Evolutionary conservation across 257 asterid genomes (phyloP), one percentile per base, ranked within the genome.

Genomic region (Linderniella brevidens): DNA sequence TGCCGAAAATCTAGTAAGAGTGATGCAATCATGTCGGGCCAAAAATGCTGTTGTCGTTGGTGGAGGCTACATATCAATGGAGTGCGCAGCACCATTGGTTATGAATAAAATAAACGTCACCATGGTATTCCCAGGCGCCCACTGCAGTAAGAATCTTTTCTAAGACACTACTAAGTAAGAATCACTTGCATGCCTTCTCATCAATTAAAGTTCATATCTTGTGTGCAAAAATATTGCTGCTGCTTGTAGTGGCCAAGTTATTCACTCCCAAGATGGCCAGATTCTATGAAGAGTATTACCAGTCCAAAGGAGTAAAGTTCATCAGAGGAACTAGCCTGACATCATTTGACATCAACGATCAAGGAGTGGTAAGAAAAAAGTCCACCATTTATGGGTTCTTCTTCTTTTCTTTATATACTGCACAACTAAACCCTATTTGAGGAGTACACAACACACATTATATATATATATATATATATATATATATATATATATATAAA

Each of bases 11-110:
- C 75, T 83, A 48, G 78, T 64, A 9, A 54, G 42, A 38, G 83
- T 72, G 25, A 79, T 83, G 75, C 56, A 79, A 64, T 66, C 78
- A 46, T 64, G 62, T 61, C 46, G 51, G 48, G 76, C 82, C 49
- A 82, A 78, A 58, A 70, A 72, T 62, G 86, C 86, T 46, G 75
- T 83, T 50, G 88, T 83, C 46, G 68, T 83, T 43, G 94, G 92
- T n/a, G 94, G 92, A 19, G 92, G 92, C 55, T 83, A 79, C 60
- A 83, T 83, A 59, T 85, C 92, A 57, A 77, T 83, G 88, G 90
- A 83, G 49, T 77, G 87, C 17, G 82, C 82, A 32, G 90, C 93
- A 41, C 75, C 93, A 47, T 68, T 83, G 66, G 87, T 70, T 54
- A 70, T 79, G 52, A 79, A 75, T 74, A 74, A 72, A 47, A 63